These are phyloP conservation scores for Metschnikowia bowlesiae DNA, from an alignment of 805 yeast species.

Conservation along the genomic window DNA sequence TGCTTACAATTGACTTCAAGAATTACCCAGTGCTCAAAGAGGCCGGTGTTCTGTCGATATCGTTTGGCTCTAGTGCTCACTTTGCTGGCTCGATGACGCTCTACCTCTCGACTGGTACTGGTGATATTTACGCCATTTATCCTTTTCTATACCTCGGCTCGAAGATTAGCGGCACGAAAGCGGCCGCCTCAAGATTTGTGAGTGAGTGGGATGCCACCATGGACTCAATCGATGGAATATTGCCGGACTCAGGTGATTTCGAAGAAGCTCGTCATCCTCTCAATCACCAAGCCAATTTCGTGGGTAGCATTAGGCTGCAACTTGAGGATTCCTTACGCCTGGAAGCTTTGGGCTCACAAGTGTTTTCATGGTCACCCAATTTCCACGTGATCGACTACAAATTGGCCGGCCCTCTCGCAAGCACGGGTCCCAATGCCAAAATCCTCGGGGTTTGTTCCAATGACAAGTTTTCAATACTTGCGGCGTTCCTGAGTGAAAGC, in stretches of 20 bases:
- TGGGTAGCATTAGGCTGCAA: conserved; percentile 3
- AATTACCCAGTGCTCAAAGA: conserved; percentile 5
- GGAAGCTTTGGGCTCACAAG: conserved; percentile 2
- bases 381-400: background rate
- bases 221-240: background rate
- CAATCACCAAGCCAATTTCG: conserved; percentile 4
- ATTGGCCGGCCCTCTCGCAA: conserved; percentile 9
- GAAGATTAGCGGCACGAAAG: conserved; percentile 7
- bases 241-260: conserved; percentile 13
- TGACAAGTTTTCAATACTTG: conserved; percentile 6
- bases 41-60: conserved; percentile 9
- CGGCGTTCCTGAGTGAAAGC: background rate
- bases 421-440: conserved; percentile 4
- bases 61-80: conserved; percentile 14
- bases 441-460: conserved; percentile 2
- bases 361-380: background rate
- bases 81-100: conserved; percentile 14
- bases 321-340: conserved; percentile 3
- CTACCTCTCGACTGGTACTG: conserved; percentile 11
- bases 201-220: conserved; percentile 8
- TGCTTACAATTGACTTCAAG: conserved; percentile 6
- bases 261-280: conserved; percentile 5
- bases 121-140: conserved; percentile 11
- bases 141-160: conserved; percentile 11
- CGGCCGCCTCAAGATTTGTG: conserved; percentile 6